These are phyloP conservation scores for Morella rubra DNA, from an alignment of 306 rosid genomes.

Conservation along the genomic window DNA sequence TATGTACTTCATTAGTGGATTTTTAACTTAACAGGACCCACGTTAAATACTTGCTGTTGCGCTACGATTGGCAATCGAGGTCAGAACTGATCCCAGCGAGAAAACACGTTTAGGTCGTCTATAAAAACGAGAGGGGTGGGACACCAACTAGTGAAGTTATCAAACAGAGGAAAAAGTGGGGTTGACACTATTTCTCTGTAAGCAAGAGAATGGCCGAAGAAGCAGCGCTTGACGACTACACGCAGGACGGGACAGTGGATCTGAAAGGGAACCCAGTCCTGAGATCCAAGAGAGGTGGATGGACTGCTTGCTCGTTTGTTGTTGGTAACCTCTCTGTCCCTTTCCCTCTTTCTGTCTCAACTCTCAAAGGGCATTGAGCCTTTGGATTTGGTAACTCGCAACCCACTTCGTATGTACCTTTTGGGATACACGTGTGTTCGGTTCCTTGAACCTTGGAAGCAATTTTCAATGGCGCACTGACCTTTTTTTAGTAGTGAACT, in stretches of 20 bases:
- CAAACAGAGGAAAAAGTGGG: not conserved
- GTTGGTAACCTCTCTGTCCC: conserved; percentile 50
- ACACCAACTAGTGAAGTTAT: not conserved
- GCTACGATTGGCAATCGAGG: not conserved
- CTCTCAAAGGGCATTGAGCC: not conserved
- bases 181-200: not conserved
- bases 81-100: not conserved
- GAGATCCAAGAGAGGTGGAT: conserved; percentile 72
- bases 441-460: not conserved
- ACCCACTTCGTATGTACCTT: not conserved
- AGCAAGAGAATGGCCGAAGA: conserved; percentile 38
- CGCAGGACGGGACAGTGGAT: conserved; percentile 80
- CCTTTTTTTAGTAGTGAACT: not conserved
- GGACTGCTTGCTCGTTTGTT: conserved; percentile 86
- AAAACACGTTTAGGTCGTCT: not conserved
- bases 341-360: not conserved
- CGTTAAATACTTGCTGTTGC: too few relatives aligned
- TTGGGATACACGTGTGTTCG: not conserved
- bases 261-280: conserved; percentile 76
- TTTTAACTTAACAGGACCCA: too few relatives aligned
- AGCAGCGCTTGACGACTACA: conserved; percentile 43
- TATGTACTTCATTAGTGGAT: too few relatives aligned
- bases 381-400: not conserved
- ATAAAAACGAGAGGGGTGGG: not conserved
- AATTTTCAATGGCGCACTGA: not conserved